Evolutionary conservation across 2,329 filamentous ascomycete genomes (phyloP).

Genomic region (Alternaria gansuensis): DNA sequence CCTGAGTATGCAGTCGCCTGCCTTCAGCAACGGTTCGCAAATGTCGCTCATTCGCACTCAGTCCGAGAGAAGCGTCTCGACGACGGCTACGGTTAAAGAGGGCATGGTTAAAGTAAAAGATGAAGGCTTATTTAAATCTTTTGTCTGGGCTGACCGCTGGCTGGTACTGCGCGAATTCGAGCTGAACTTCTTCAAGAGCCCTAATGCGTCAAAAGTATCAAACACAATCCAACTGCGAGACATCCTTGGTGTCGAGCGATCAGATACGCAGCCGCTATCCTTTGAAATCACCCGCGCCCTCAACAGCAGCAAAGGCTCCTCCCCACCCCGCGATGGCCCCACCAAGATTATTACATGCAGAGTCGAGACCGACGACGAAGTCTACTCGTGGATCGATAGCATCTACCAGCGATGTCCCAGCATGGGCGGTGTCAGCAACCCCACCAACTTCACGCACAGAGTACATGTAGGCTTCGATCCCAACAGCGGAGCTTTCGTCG

Average conservation of each 20-base stretch:
- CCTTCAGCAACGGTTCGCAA: constrained; percentile 48
- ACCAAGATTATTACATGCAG: constrained; percentile 88
- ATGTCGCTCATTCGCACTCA: constrained; percentile 54
- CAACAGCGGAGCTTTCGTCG: constrained; percentile 92
- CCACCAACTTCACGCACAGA: constrained; percentile 96
- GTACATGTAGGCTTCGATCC: constrained; percentile 98
- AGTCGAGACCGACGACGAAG: constrained; percentile 93
- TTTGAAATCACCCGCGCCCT: constrained; percentile 87
- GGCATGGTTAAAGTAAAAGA: constrained; percentile 90
- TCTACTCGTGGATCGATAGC: constrained; percentile 99
- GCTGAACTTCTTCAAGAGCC: constrained; percentile 92
- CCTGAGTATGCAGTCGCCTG: constrained; percentile 74
- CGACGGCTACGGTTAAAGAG: constrained; percentile 60
- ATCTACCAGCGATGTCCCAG: constrained; percentile 96
- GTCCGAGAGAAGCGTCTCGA: constrained; percentile 52
- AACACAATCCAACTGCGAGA: constrained; percentile 86
- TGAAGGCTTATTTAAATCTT: constrained; percentile 81
- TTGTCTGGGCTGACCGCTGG: constrained; percentile 89
- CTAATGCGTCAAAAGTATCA: constrained; percentile 81
- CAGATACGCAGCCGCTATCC: constrained; percentile 88
- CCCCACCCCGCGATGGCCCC: constrained; percentile 80
- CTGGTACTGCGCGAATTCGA: constrained; percentile 91
- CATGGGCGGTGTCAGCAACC: constrained; percentile 98
- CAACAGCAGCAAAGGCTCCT: constrained; percentile 65
- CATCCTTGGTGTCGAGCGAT: constrained; percentile 87